A percentile compares a stretch with the other conserved stretches of the same genome.
Evolutionary conservation across 179 eudicot genomes (phyloP).

Genomic region (Vitellaria paradoxa): DNA sequence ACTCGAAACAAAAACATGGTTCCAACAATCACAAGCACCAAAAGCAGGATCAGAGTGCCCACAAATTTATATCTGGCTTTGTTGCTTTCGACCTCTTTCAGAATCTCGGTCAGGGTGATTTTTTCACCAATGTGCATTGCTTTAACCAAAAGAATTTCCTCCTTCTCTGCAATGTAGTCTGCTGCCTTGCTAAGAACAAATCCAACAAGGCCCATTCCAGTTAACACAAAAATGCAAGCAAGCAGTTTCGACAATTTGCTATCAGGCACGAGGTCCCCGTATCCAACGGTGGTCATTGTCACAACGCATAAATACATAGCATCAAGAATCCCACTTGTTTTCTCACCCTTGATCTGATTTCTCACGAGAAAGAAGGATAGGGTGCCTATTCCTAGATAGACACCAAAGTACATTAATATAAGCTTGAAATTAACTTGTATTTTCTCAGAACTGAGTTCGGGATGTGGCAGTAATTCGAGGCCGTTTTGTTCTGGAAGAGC

Average conservation of each 20-base stretch:
- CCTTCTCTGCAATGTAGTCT: slow-evolving; percentile 63
- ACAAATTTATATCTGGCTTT: slow-evolving; percentile 46
- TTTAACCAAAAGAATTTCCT: slow-evolving; percentile 43
- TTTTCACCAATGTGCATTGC: slow-evolving; percentile 43
- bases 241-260: slow-evolving; percentile 47
- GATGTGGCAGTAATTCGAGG: slow-evolving; percentile 11
- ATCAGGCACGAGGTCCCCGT: slow-evolving; percentile 76
- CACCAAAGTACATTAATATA: slow-evolving; percentile 30
- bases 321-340: slow-evolving; percentile 59
- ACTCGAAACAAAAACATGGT: slow-evolving; percentile 35
- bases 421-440: slow-evolving; percentile 31
- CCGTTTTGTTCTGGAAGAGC: slow-evolving; percentile 11
- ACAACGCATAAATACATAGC: slow-evolving; percentile 72
- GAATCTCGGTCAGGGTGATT: slow-evolving; percentile 24
- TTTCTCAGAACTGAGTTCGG: slow-evolving; percentile 26
- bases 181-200: slow-evolving; percentile 63
- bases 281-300: slow-evolving; percentile 86
- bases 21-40: slow-evolving; percentile 44
- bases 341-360: slow-evolving; percentile 52
- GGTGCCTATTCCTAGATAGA: slow-evolving; percentile 52
- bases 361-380: slow-evolving; percentile 47
- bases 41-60: slow-evolving; percentile 27
- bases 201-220: slow-evolving; percentile 69
- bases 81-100: slow-evolving; percentile 44
- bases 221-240: slow-evolving; percentile 63